A percentile compares a stretch with the other conserved stretches of the same genome.
phyloP scores from a whole-genome alignment of 345 rosid genomes.

The Physaria fendleri region DNA sequence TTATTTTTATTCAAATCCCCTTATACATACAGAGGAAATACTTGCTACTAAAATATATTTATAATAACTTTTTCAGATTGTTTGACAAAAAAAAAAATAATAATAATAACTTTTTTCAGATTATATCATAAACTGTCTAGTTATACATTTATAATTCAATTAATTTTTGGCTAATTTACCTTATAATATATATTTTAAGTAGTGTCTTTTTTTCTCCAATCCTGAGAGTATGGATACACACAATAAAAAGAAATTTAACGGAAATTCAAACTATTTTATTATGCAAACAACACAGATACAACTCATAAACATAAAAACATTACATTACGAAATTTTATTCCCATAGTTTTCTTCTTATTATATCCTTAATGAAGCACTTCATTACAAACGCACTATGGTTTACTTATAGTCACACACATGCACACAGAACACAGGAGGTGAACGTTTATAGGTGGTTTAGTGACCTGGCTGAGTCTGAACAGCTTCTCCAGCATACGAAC shows the following conservation, averaged over 20 bases:
- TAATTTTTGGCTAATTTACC: too few relatives aligned
- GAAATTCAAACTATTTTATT: not conserved
- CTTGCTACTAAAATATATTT: too few relatives aligned
- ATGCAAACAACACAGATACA: not conserved
- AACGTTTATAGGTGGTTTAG: not conserved
- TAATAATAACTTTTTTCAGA: too few relatives aligned
- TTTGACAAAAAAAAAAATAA: too few relatives aligned
- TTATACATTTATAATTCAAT: too few relatives aligned
- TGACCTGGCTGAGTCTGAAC: slow-evolving; percentile 6
- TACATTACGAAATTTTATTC: not conserved
- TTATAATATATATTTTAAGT: too few relatives aligned
- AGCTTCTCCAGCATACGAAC: not conserved
- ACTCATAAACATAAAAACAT: not conserved
- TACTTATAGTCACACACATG: not conserved
- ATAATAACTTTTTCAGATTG: too few relatives aligned
- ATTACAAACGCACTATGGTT: not conserved
- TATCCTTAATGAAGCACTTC: not conserved
- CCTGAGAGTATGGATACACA: not conserved
- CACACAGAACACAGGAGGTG: not conserved
- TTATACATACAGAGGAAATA: too few relatives aligned
- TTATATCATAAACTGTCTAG: too few relatives aligned
- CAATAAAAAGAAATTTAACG: not conserved
- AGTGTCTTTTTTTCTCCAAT: too few relatives aligned
- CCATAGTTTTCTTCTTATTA: not conserved
- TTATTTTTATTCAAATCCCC: too few relatives aligned